Evolutionary conservation across 495 filamentous ascomycete species (phyloP).

Genomic region (Annulohypoxylon stygium): DNA sequence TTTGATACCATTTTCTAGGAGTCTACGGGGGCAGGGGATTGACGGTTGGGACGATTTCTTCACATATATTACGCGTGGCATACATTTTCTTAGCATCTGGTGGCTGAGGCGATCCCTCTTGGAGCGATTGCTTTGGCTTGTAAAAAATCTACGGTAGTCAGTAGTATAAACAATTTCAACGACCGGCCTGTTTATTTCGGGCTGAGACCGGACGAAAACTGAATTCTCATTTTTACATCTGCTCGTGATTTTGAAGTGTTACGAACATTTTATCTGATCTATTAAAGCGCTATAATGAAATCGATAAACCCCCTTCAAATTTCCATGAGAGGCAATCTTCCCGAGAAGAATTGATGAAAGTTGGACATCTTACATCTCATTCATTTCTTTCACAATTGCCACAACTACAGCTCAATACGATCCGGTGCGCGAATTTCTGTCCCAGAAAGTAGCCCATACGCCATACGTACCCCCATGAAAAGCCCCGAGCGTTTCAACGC

Average conservation of each 20-base stretch:
- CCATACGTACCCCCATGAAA: slow-evolving; percentile 17
- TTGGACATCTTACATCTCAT: no score
- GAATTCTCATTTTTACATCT: not conserved
- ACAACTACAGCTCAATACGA: not conserved
- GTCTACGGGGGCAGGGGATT: slow-evolving; percentile 29
- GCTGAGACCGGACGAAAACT: slow-evolving; percentile 34
- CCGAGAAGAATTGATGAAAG: no score
- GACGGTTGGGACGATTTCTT: slow-evolving; percentile 32
- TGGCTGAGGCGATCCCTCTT: slow-evolving; percentile 21
- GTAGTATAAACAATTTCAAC: slow-evolving; percentile 40
- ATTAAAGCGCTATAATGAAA: not conserved
- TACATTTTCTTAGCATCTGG: slow-evolving; percentile 13
- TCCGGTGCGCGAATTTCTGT: slow-evolving; percentile 13
- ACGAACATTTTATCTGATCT: not conserved
- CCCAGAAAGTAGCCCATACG: not conserved
- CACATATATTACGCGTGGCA: slow-evolving; percentile 18
- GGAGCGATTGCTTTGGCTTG: slow-evolving; percentile 15
- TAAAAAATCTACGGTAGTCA: slow-evolving; percentile 36
- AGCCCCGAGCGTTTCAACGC: slow-evolving; percentile 33
- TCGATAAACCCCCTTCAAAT: not conserved
- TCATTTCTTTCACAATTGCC: not conserved
- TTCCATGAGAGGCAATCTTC: not conserved
- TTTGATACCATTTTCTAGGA: slow-evolving; percentile 47
- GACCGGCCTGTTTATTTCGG: slow-evolving; percentile 38
- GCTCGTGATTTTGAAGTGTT: not conserved